Evolutionary conservation across 2,329 filamentous ascomycete species (phyloP).

Genomic region (Alternaria ventricosa): DNA sequence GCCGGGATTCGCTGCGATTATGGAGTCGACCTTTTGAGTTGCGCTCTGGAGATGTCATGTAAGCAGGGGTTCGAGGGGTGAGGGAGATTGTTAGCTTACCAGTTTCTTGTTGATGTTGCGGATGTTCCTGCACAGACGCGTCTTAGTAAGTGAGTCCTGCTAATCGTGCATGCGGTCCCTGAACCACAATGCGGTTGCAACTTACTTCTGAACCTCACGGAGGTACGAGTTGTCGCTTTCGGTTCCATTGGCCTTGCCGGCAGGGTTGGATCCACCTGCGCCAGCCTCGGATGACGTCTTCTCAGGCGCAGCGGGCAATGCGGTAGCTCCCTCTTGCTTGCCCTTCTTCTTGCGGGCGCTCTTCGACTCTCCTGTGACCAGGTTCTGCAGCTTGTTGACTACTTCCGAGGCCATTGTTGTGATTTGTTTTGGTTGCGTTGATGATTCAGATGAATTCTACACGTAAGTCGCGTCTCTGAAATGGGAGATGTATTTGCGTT

Average conservation of each 20-base stretch:
- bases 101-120: conserved; percentile 95
- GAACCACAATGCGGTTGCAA: conserved; percentile 14
- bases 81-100: conserved; percentile 61
- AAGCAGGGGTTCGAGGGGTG: conserved; percentile 22
- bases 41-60: conserved; percentile 60
- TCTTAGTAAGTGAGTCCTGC: conserved; percentile 22
- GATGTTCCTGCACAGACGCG: conserved; percentile 68
- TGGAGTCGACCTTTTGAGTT: conserved; percentile 73
- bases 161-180: neutral
- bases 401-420: conserved; percentile 58
- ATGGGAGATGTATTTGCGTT: conserved; percentile 3
- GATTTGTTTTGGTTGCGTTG: conserved; percentile 13
- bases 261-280: conserved; percentile 39
- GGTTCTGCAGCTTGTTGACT: conserved; percentile 67
- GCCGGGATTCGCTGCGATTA: conserved; percentile 72
- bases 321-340: conserved; percentile 50
- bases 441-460: conserved; percentile 11
- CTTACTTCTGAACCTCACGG: conserved; percentile 89
- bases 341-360: conserved; percentile 61
- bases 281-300: conserved; percentile 40
- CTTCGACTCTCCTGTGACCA: conserved; percentile 64
- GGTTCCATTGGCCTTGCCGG: conserved; percentile 57
- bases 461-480: conserved; percentile 24
- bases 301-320: conserved; percentile 53
- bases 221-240: conserved; percentile 82